Conservation (phyloP, 1,284 basidiomycete species). For the Kwoniella shivajii region DNA sequence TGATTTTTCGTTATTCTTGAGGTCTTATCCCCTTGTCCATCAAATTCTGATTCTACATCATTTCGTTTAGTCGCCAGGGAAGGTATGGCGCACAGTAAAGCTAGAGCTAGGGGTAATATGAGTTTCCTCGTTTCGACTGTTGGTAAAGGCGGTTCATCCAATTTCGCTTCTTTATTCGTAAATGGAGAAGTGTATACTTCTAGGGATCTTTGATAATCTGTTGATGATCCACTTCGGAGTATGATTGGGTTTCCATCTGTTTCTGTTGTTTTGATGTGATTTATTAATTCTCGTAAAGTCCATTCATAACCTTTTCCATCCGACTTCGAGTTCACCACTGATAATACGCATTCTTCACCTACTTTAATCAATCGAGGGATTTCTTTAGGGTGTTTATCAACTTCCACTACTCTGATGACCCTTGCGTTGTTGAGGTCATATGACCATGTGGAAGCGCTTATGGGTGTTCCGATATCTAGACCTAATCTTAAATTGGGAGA, state of each 20-base stretch:
- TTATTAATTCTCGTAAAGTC: conserved; percentile 20
- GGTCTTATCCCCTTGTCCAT: background rate
- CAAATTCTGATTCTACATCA: background rate
- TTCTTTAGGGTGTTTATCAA: conserved; percentile 29
- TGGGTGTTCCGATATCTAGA: conserved; percentile 34
- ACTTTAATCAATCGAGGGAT: conserved; percentile 7
- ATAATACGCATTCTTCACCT: conserved; percentile 7
- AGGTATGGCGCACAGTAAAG: conserved; percentile 26
- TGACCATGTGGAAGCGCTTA: background rate
- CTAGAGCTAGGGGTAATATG: conserved; percentile 37
- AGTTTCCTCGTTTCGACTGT: conserved; percentile 21
- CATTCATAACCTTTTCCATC: conserved; percentile 26
- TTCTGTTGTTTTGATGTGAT: conserved; percentile 1
- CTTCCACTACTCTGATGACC: conserved; percentile 25
- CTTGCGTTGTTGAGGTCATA: background rate
- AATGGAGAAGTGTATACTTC: no score
- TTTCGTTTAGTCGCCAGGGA: conserved; percentile 14
- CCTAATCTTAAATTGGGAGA: conserved; percentile 17
- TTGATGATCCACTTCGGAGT: no score
- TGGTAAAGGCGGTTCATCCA: background rate
- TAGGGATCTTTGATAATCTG: no score
- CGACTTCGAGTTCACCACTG: conserved; percentile 28
- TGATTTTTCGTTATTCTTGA: conserved; percentile 26
- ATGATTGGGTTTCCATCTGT: no score
- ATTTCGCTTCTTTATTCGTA: background rate